Evolutionary conservation across 352 stramenopile species (phyloP).

Genomic region (Phytopythium sindhum): DNA sequence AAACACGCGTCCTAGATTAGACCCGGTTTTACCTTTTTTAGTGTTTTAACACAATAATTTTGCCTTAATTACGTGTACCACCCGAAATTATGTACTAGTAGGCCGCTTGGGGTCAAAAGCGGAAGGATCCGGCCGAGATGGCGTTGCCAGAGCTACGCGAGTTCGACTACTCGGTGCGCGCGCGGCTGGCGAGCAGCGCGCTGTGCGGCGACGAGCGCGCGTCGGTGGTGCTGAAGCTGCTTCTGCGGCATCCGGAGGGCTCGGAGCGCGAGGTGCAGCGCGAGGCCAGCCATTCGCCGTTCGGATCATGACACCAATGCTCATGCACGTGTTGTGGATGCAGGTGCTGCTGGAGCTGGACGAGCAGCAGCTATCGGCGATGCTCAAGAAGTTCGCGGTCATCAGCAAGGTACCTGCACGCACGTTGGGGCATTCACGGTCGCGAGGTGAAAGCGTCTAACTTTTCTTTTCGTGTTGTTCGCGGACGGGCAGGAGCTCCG

Average conservation of each 20-base stretch:
- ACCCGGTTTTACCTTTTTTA: slow-evolving; percentile 5
- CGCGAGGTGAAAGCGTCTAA: slow-evolving; percentile 4
- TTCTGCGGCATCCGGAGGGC: slow-evolving; percentile 22
- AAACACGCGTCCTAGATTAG: slow-evolving; percentile 5
- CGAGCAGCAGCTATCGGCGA: slow-evolving; percentile 25
- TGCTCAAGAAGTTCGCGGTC: slow-evolving; percentile 37
- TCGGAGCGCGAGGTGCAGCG: slow-evolving; percentile 32
- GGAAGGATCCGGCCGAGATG: background rate
- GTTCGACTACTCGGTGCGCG: slow-evolving; percentile 76
- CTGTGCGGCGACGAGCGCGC: slow-evolving; percentile 40
- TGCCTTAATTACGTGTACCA: too few relatives aligned
- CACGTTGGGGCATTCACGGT: background rate
- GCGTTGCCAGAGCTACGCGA: slow-evolving; percentile 28
- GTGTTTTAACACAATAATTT: background rate
- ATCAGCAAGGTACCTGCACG: slow-evolving; percentile 28
- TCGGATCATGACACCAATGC: background rate
- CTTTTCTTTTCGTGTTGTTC: slow-evolving; percentile 4
- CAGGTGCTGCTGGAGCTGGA: slow-evolving; percentile 52
- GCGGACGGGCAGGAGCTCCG: slow-evolving; percentile 16
- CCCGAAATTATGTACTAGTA: background rate
- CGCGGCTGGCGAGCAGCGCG: slow-evolving; percentile 54
- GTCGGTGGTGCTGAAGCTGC: slow-evolving; percentile 55
- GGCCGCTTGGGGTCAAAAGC: background rate
- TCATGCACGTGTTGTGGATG: too few relatives aligned
- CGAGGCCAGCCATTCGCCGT: background rate